Base-by-base conservation (phyloP, 2,329 filamentous ascomycete genomes). In the Penicillium sp. region DNA sequence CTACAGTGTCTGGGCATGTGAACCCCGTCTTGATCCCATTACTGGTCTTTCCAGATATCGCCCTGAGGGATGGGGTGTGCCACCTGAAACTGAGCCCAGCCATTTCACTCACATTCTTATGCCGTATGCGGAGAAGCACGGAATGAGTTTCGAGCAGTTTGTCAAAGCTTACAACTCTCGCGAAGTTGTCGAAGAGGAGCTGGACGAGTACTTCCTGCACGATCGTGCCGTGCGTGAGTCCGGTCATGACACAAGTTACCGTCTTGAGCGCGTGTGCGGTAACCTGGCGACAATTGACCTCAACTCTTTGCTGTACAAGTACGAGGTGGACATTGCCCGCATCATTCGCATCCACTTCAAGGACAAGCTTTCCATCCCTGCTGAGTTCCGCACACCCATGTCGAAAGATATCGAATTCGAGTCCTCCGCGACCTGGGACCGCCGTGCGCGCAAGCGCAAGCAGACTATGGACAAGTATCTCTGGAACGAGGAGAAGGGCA, bases 141-240 rank as follows among this genome's bases (percentile, higher is more conserved):
- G 83, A 47, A 86, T 97, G 84, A 80, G 77, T 0, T 93, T 96
- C 64, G 76, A 89, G 18, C 83, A 95, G 49, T 96, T 97, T 69
- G 90, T 96, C 21, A 74, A 85, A 29, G 90, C 89, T 0, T 99
- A 99, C 79, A 97, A 97, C 71, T 72, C 85, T 56, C 84, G 86
- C 18, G 71, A 83, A 47, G 82, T 99, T 24, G 72, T 80, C 43
- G 93, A 97, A 74, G 91, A 92, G 0, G 90, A 95, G 58, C 80
- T 99, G 13, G 94, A 99, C 66, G 85, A 92, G 43, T 99, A 97
- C 74, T 97, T 97, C 76, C 76, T 95, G 68, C 94, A 99, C 70
- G 94, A 99, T 70, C 88, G 94, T 54, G 92, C 93, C 2, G 92
- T 97, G 31, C 87, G 94, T 61, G 94, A 99, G 73, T 96, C 93